A percentile compares a stretch with the other conserved stretches of the same genome.
Evolutionary conservation across 495 filamentous ascomycete species (phyloP).

Genomic region (Hyaloscypha variabilis): DNA sequence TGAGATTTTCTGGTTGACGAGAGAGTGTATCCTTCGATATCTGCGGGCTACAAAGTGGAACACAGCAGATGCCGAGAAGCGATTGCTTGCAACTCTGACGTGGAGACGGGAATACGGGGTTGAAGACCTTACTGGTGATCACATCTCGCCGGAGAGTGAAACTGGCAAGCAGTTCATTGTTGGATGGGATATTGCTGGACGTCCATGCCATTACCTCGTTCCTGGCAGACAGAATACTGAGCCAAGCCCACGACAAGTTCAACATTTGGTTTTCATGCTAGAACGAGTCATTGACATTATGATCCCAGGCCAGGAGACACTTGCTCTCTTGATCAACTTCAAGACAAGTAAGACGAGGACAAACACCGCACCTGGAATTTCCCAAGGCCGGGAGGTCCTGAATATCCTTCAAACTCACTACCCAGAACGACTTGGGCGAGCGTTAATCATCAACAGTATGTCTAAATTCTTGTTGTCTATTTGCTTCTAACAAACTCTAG

Average conservation of each 20-base stretch:
- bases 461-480: background rate
- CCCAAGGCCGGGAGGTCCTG: conserved; percentile 76
- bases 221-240: conserved; percentile 92
- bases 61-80: conserved; percentile 70
- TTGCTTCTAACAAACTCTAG: conserved; percentile 43
- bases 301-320: conserved; percentile 80
- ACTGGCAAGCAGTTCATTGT: conserved; percentile 92
- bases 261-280: conserved; percentile 94
- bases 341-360: conserved; percentile 66
- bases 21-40: conserved; percentile 90
- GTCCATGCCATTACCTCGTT: conserved; percentile 87
- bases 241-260: conserved; percentile 82
- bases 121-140: conserved; percentile 72
- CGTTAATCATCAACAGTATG: conserved; percentile 81
- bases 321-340: conserved; percentile 88
- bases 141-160: conserved; percentile 88
- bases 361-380: conserved; percentile 75
- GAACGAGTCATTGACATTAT: conserved; percentile 88
- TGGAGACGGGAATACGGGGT: conserved; percentile 91
- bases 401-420: conserved; percentile 93
- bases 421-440: conserved; percentile 87
- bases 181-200: conserved; percentile 81
- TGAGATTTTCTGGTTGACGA: conserved; percentile 88
- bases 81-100: conserved; percentile 74
- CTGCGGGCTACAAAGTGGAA: conserved; percentile 94